Evolutionary conservation across 192 early-diverging fungal genomes (phyloP).

Genomic region (Linnemannia zychae): DNA sequence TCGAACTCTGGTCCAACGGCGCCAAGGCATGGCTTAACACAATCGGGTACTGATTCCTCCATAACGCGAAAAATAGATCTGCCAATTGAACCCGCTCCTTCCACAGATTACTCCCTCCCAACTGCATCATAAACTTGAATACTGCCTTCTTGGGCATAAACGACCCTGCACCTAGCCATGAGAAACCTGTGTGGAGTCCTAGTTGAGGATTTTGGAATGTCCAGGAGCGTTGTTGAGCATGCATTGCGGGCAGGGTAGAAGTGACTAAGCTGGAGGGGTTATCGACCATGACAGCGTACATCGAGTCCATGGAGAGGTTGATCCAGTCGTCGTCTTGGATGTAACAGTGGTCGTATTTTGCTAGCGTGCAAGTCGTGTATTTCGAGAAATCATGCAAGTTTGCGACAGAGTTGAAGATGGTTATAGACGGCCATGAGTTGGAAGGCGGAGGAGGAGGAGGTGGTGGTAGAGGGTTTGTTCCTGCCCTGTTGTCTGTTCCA

Average conservation of each 20-base stretch:
- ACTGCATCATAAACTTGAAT: conserved; percentile 62
- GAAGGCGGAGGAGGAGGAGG: not conserved
- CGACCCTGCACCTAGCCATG: conserved; percentile 60
- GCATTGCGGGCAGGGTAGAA: conserved; percentile 61
- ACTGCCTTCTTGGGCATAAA: conserved; percentile 62
- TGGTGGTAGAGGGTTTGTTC: not conserved
- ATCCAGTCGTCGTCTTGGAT: conserved; percentile 72
- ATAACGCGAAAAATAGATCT: conserved; percentile 64
- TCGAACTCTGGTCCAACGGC: conserved; percentile 52
- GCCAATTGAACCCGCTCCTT: conserved; percentile 63
- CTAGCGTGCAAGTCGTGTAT: conserved; percentile 67
- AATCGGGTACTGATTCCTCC: conserved; percentile 65
- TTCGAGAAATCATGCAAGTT: conserved; percentile 67
- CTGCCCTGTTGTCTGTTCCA: not conserved
- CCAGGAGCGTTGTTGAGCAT: conserved; percentile 64
- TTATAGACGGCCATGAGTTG: conserved; percentile 19
- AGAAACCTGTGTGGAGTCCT: conserved; percentile 63
- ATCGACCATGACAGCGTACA: conserved; percentile 65
- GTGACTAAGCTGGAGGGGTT: conserved; percentile 64
- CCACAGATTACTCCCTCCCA: conserved; percentile 62
- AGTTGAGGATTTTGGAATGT: conserved; percentile 62
- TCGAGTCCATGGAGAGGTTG: conserved; percentile 64
- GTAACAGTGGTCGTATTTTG: conserved; percentile 67
- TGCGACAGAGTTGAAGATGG: conserved; percentile 62
- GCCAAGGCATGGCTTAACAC: conserved; percentile 51